Evolutionary conservation across 768 basidiomycete genomes (phyloP), one percentile per base, ranked within the genome.

Genomic region (Russula foetens): DNA sequence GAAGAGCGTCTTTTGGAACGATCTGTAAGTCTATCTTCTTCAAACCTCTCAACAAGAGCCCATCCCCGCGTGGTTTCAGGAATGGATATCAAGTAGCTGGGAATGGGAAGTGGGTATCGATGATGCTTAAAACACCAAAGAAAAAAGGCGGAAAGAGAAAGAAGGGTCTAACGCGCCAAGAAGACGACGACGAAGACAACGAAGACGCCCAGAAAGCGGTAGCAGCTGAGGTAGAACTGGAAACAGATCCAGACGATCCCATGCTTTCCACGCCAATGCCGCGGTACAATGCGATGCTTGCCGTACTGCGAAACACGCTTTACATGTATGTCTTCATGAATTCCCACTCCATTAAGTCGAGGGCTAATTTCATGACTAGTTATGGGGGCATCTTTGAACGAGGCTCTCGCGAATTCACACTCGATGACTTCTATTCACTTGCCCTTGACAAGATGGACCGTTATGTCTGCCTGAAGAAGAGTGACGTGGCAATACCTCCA

Each of bases 381-480:
- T 95, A 95, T 67, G 92, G 93, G 11, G 92, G 93, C 0, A 95
- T 95, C 19, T 88, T 84, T 66, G 94, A 96, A 71, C 79, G 82
- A 17, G 88, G 90, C 0, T 78, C 87, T 14, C 81, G 83, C 24
- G 93, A 97, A 71, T 93, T 89, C 65, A 95, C 92, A 0, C 75
- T 97, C 7, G 92, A 94, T 68, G 94, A 96, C 67, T 97, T 95
- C 68, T 77, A 92, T 71, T 77, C 81, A 2, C 72, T 97, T 12
- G 81, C 84, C 59, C 77, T 97, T 21, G 92, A 94, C 67, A 95
- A 95, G 71, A 75, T 95, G 72, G 93, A 95, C 43, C 74, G 79
- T 11, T 95, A 82, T 67, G 70, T 77, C 2, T 92, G 91, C 66
- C 75, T 94, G 67, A 90, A 87, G 71, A 75, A 80, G 49, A 85